Percentiles rank a stretch among this genome's conserved stretches.
Conservation (phyloP, 176 grass and related monocot genomes). For the Chloris gayana region DNA sequence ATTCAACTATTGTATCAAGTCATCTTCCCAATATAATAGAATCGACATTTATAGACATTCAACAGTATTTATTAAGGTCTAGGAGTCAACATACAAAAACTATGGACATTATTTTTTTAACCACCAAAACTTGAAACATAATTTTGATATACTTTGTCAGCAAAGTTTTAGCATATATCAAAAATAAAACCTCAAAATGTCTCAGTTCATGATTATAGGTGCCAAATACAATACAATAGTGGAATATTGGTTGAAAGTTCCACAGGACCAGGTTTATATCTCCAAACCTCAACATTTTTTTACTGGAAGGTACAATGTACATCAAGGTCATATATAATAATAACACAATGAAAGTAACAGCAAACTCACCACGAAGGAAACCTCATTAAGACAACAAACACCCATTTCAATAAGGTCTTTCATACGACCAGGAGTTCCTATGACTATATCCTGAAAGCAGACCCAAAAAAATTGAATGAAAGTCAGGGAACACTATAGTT, state of each 20-base stretch:
- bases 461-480: neutral
- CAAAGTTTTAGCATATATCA: neutral
- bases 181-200: neutral
- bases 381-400: slow-evolving; percentile 73
- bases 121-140: too few species aligned
- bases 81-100: too few species aligned
- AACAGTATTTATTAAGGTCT: too few species aligned
- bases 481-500: slow-evolving; percentile 6
- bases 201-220: neutral
- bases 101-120: too few species aligned
- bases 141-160: too few species aligned
- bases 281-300: neutral
- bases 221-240: neutral
- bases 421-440: slow-evolving; percentile 92
- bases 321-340: slow-evolving; percentile 12
- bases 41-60: neutral
- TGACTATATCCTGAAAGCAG: slow-evolving; percentile 91
- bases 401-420: slow-evolving; percentile 99
- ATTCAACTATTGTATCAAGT: slow-evolving; percentile 6
- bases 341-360: slow-evolving; percentile 5
- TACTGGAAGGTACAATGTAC: neutral
- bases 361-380: slow-evolving; percentile 84
- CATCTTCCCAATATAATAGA: neutral
- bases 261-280: neutral
- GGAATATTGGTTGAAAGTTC: neutral